Evolutionary conservation across 2,329 filamentous ascomycete genomes (phyloP), one percentile per base, ranked within the genome.

Genomic region (Thelonectria blattea): DNA sequence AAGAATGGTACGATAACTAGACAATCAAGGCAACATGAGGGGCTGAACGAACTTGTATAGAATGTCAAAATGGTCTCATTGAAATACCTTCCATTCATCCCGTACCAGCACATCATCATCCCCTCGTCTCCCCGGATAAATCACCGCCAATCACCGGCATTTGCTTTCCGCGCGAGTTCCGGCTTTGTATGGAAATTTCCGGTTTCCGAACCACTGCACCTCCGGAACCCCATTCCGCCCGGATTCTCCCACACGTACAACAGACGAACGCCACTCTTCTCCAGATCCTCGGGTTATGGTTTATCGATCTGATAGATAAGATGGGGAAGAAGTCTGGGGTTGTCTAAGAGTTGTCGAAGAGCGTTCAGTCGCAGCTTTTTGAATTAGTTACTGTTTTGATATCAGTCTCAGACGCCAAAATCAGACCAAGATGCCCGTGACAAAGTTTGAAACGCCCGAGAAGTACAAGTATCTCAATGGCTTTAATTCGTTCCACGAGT

Each of bases 401-500:
- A 9, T 47, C 22, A 43, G 37, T 43, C 50, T 43, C 50, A 39
- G 34, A 7, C 27, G 27, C 20, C 24, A 9, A 39, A 15, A 47
- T 37, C 14, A 60, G 46, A 30, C 22, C 22, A 30, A 30, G 27
- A 69, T 69, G 67, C 67, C 67, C 1, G 60, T 68, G 1, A 69
- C 67, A 0, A 66, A 62, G 0, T 69, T 69, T 47, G 55, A 57
- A 0, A 66, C 56, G 1, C 49, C 63, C 0, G 83, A 85, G 67
- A 83, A 81, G 69, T 94, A 95, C 79, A 80, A 80, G 52, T 94
- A 95, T 75, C 88, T 88, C 70, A 90, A 88, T 78, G 91, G 91
- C 73, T 93, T 95, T 77, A 83, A 84, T 74, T 87, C 83, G 37
- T 90, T 93, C 74, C 87, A 92, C 71, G 90, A 94, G 89, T 92